These are phyloP conservation scores for Nakazawaea wyomingensis DNA, from an alignment of 805 yeast genomes.

Conservation along the genomic window DNA sequence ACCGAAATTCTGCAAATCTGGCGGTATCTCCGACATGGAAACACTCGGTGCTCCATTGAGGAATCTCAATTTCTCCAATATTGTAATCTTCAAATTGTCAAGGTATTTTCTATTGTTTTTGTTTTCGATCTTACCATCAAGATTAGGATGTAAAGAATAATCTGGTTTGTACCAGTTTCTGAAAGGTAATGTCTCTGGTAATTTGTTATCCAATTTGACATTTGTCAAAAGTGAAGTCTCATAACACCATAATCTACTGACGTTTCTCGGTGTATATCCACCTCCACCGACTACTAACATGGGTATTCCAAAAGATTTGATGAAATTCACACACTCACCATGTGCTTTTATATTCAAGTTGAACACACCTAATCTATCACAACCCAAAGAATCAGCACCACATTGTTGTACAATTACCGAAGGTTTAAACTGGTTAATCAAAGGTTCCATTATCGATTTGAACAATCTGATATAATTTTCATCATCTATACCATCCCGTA, in stretches of 20 bases:
- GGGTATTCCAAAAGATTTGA: conserved; percentile 86
- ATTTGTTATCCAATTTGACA: conserved; percentile 65
- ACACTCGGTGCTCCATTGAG: conserved; percentile 93
- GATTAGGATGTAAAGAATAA: conserved; percentile 76
- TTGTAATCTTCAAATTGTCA: conserved; percentile 69
- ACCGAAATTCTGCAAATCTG: conserved; percentile 41
- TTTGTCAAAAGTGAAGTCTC: conserved; percentile 89
- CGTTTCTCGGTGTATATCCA: conserved; percentile 95
- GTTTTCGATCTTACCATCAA: conserved; percentile 79
- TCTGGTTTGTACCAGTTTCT: conserved; percentile 88
- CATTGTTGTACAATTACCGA: conserved; percentile 93
- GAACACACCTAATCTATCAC: conserved; percentile 91
- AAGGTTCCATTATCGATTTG: conserved; percentile 85
- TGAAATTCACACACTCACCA: conserved; percentile 89
- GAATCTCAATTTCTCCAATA: conserved; percentile 75
- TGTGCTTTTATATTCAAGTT: conserved; percentile 89
- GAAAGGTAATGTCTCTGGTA: conserved; percentile 74
- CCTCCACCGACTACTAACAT: conserved; percentile 95
- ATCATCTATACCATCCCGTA: conserved; percentile 94
- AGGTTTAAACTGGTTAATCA: conserved; percentile 88
- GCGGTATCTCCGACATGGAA: conserved; percentile 86
- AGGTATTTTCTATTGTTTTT: conserved; percentile 78
- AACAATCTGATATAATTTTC: conserved; percentile 70
- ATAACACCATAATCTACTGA: conserved; percentile 90
- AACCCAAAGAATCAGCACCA: conserved; percentile 94